A percentile compares a stretch with the other conserved stretches of the same genome.
These are phyloP conservation scores for Chytriomyces sp. DNA, from an alignment of 192 early-diverging fungal genomes.

Conservation along the genomic window DNA sequence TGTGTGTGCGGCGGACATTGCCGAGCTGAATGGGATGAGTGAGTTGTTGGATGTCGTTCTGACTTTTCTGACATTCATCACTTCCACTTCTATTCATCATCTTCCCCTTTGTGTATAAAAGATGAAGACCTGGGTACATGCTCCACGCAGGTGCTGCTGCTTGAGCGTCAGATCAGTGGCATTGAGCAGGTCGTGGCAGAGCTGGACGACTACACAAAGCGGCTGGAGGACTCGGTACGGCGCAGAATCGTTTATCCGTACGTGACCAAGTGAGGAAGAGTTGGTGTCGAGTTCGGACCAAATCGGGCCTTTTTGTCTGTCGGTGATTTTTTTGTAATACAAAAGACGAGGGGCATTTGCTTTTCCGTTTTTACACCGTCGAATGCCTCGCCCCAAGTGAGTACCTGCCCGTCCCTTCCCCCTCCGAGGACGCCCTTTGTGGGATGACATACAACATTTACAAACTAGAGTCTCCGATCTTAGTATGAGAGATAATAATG, in stretches of 20 bases:
- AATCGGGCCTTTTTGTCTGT: too few relatives aligned
- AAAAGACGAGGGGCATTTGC: too few relatives aligned
- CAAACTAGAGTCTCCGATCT: conserved; percentile 33
- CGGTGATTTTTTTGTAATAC: too few relatives aligned
- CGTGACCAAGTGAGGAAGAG: background rate
- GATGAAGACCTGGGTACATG: background rate
- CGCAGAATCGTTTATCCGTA: conserved; percentile 5
- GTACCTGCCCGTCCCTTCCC: too few relatives aligned
- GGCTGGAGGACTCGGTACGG: conserved; percentile 13
- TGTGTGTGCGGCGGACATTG: conserved; percentile 2
- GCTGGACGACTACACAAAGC: conserved; percentile 44
- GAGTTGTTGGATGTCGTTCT: background rate
- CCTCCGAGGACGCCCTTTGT: background rate
- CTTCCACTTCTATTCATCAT: background rate
- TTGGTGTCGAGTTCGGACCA: too few relatives aligned
- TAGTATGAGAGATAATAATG: conserved; percentile 8
- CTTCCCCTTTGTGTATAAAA: background rate
- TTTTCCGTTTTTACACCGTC: too few relatives aligned
- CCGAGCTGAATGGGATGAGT: background rate
- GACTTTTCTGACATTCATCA: background rate
- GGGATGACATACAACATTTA: conserved; percentile 23
- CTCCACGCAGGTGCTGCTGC: background rate
- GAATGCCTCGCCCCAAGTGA: too few relatives aligned
- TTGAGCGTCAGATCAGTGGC: conserved; percentile 41
- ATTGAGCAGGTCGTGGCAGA: conserved; percentile 45